phyloP scores from a whole-genome alignment of 345 rosid species.

The Aquilaria yunnanensis region DNA sequence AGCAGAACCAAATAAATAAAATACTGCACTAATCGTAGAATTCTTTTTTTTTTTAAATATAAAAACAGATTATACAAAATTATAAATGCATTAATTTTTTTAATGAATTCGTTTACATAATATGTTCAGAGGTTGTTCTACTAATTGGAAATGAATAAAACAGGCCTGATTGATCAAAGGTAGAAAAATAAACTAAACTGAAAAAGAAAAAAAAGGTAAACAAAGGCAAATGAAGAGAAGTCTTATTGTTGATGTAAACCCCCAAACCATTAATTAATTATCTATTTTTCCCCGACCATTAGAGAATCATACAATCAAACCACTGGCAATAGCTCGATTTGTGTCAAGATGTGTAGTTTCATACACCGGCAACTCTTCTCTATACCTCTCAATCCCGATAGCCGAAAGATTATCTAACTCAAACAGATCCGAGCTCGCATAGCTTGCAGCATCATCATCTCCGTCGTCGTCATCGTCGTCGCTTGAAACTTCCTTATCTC shows the following conservation, averaged over 20 bases:
- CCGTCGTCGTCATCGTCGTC: conserved; percentile 31
- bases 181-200: conserved; percentile 9
- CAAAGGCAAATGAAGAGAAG: conserved; percentile 6
- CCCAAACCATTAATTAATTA: conserved; percentile 37
- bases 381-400: conserved; percentile 63
- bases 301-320: conserved; percentile 47
- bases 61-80: too few relatives aligned
- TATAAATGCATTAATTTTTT: too few relatives aligned
- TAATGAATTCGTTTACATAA: too few relatives aligned
- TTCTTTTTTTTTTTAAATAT: too few relatives aligned
- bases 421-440: conserved; percentile 88
- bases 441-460: conserved; percentile 65
- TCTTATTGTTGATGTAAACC: conserved; percentile 46
- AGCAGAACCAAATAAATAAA: neutral
- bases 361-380: conserved; percentile 89
- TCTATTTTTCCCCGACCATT: neutral
- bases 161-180: neutral
- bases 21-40: conserved; percentile 1
- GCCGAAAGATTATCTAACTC: conserved; percentile 83
- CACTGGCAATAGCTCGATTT: conserved; percentile 68
- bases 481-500: conserved; percentile 2
- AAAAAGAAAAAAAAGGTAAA: neutral
- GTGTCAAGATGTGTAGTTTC: conserved; percentile 75
- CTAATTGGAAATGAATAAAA: neutral
- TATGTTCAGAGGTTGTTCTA: too few relatives aligned